Conservation (phyloP, 768 basidiomycete genomes). For the Boletus subparvulus region DNA sequence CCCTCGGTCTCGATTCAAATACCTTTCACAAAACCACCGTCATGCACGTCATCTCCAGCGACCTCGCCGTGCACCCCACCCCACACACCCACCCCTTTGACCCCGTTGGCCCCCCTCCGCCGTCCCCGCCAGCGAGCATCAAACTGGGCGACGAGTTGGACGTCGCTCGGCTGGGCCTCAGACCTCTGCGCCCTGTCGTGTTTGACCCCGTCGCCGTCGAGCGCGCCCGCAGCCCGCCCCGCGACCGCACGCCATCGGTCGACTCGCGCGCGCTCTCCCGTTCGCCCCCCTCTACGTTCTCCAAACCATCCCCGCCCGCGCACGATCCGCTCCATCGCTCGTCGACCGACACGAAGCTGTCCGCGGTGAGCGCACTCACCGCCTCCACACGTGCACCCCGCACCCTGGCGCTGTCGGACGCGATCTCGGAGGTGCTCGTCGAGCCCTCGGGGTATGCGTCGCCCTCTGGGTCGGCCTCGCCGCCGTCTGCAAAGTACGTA, state of each 20-base stretch:
- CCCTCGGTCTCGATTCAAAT: conserved; percentile 42
- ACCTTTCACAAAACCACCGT: conserved; percentile 36
- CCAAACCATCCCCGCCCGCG: conserved; percentile 7
- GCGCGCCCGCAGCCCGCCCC: conserved; percentile 12
- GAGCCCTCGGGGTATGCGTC: conserved; percentile 19
- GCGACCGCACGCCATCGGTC: conserved; percentile 29
- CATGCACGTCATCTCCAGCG: conserved; percentile 31
- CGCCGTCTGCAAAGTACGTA: conserved; percentile 23
- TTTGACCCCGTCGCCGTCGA: conserved; percentile 26
- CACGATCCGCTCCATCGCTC: conserved; percentile 43
- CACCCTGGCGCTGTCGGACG: conserved; percentile 14
- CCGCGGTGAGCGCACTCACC: conserved; percentile 24
- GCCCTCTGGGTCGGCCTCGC: conserved; percentile 10
- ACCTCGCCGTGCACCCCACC: neutral
- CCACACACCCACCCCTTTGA: neutral
- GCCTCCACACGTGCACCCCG: conserved; percentile 22
- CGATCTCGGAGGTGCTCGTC: conserved; percentile 19
- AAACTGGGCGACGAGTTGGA: conserved; percentile 17
- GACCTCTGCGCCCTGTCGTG: conserved; percentile 24
- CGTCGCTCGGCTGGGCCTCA: no score
- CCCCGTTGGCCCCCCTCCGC: conserved; percentile 54
- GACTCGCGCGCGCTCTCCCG: conserved; percentile 30
- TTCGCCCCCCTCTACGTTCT: conserved; percentile 22
- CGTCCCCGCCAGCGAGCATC: conserved; percentile 50
- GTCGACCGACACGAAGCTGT: conserved; percentile 51